Conservation (phyloP, 306 rosid genomes). For the Begonia peltatifolia region DNA sequence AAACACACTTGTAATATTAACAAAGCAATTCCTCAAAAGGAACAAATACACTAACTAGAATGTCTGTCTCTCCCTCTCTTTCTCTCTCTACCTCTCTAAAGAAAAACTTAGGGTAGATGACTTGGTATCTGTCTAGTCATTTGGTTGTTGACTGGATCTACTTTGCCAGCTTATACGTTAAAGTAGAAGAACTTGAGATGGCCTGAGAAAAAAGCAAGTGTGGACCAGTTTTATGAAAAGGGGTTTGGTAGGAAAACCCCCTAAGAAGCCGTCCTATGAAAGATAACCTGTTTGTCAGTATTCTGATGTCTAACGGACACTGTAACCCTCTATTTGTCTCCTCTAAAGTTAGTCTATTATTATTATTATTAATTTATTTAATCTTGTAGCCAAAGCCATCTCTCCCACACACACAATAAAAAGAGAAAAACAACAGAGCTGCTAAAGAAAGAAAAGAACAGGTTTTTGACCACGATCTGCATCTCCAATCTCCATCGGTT, state of each 20-base stretch:
- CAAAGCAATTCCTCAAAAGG: constrained; percentile 72
- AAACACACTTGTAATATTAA: constrained; percentile 11
- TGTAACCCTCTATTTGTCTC: constrained; percentile 80
- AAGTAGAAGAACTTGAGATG: constrained; percentile 6
- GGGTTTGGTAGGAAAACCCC: constrained; percentile 1
- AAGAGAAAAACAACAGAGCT: too few species aligned
- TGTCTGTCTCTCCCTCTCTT: constrained; percentile 50
- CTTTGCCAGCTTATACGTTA: constrained; percentile 26
- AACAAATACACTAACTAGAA: constrained; percentile 84
- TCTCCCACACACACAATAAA: too few species aligned
- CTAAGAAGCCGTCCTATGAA: constrained; percentile 31
- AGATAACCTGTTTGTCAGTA: constrained; percentile 30
- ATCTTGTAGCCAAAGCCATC: too few species aligned
- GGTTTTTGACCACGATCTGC: too few species aligned
- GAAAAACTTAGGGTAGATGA: constrained; percentile 6
- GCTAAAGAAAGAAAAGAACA: too few species aligned
- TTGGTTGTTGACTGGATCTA: constrained; percentile 50
- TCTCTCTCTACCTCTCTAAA: neutral
- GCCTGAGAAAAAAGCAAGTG: constrained; percentile 11
- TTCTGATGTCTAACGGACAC: constrained; percentile 33
- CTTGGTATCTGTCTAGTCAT: constrained; percentile 55
- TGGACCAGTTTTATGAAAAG: constrained; percentile 39
- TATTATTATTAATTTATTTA: too few species aligned
- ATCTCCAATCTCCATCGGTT: too few species aligned
- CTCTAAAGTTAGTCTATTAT: constrained; percentile 13